A percentile compares a stretch with the other conserved stretches of the same genome.
Evolutionary conservation across 768 basidiomycete species (phyloP).

Genomic region (Pleurotus pulmonarius): DNA sequence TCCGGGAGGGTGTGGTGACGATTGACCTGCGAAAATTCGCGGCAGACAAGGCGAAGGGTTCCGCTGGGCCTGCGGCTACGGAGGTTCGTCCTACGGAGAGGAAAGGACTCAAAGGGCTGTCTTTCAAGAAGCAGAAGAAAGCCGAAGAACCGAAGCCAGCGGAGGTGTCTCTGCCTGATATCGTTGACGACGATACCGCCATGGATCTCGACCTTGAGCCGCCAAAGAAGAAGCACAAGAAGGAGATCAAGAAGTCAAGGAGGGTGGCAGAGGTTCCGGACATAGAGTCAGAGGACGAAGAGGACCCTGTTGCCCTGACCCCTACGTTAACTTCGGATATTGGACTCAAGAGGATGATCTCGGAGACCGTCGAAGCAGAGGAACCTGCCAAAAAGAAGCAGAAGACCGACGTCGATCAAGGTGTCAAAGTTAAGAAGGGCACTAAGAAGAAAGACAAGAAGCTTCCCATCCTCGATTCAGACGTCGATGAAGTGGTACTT

Average conservation of each 20-base stretch:
- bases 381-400: constrained; percentile 45
- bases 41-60: constrained; percentile 44
- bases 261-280: constrained; percentile 39
- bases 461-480: constrained; percentile 24
- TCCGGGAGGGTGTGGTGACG: constrained; percentile 57
- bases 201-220: constrained; percentile 36
- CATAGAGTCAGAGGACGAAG: constrained; percentile 63
- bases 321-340: constrained; percentile 21
- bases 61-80: constrained; percentile 19
- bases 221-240: constrained; percentile 59
- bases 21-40: constrained; percentile 45
- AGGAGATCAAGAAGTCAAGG: constrained; percentile 35
- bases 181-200: constrained; percentile 28
- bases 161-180: constrained; percentile 34
- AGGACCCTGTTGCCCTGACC: constrained; percentile 14
- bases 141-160: constrained; percentile 35
- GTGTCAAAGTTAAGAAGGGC: constrained; percentile 30
- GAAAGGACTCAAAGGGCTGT: constrained; percentile 42
- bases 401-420: constrained; percentile 22
- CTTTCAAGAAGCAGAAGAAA: constrained; percentile 44
- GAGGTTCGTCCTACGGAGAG: constrained; percentile 26
- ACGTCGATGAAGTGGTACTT: constrained; percentile 48
- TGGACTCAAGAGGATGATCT: constrained; percentile 40
- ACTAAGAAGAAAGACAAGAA: constrained; percentile 37
- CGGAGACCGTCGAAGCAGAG: constrained; percentile 35